phyloP scores from a whole-genome alignment of 2,329 filamentous ascomycete genomes.

The Paracoccidioides brasiliensis region DNA sequence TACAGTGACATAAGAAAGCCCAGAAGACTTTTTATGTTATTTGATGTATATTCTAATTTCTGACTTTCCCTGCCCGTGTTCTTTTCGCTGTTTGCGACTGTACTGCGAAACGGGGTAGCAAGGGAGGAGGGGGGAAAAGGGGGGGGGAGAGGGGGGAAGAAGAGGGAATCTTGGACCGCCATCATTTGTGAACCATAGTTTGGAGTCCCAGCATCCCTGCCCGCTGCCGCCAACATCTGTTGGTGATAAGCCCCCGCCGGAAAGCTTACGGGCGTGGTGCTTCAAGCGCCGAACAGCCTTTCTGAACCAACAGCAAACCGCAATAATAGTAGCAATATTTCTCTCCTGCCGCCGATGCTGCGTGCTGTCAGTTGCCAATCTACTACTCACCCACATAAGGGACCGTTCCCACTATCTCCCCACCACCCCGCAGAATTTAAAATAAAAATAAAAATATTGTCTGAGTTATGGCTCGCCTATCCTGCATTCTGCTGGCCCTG shows the following conservation, averaged over 20 bases:
- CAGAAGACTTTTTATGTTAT: neutral
- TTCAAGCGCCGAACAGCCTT: neutral
- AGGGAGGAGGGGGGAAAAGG: neutral
- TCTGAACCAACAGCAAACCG: neutral
- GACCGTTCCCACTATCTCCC: neutral
- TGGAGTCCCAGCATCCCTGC: constrained; percentile 1
- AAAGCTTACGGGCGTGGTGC: constrained; percentile 1
- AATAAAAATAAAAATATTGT: neutral
- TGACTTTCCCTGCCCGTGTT: neutral
- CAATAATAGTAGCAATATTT: neutral
- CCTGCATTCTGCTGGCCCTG: neutral
- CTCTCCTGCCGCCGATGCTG: neutral
- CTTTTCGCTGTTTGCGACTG: constrained; percentile 2
- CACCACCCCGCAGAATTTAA: neutral
- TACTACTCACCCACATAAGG: neutral
- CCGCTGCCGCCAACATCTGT: neutral
- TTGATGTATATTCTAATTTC: neutral
- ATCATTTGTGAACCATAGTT: constrained; percentile 3
- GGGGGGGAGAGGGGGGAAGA: too few species aligned
- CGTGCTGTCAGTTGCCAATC: neutral
- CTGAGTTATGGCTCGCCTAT: neutral
- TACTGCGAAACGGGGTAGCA: neutral
- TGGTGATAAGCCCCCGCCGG: neutral
- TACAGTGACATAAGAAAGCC: neutral
- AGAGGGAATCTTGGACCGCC: neutral